Base-by-base conservation (phyloP, 805 yeast species). In the Ogataea nonfermentans region DNA sequence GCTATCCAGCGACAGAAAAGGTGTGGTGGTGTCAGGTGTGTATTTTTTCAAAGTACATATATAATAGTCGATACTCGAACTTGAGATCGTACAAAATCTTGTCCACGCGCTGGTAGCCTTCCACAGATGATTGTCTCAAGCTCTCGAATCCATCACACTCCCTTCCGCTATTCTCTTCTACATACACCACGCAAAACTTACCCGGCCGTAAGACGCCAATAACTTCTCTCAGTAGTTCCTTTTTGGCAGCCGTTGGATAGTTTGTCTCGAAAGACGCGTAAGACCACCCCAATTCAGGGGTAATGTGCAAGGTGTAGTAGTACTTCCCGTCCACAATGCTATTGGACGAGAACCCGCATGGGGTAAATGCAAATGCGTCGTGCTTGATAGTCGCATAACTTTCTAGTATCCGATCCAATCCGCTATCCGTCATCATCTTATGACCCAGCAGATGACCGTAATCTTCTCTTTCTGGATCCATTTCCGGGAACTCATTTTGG, bases 221-320 rank as follows among this genome's bases (percentile, higher is more conserved):
- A 2, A 89, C 82, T 27, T 74, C 75, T 29, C 64, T 49, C 46
- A 86, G 61, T 8, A 87, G 79, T n/a, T 72, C 73, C 23, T 71
- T 57, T 52, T 81, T 76, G 47, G 70, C 63, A 26, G 68, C 66
- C 10, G 59, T 51, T 6, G 84, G 81, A 28, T 80, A 86, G 61
- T 87, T 91, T 14, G 96, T 80, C 61, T 93, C 98, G 62, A 93
- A 93, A 8, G 95, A 85, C 4, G 98, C 98, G 63, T 91, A 91
- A 4, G 96, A 87, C 88, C 95, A 91, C 25, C 91, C 95, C 15
- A 70, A 60, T 59, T 93, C 98, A 0, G 98, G 98, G 0, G 99
- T 93, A 29, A 93, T 85, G 59, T 93, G 98, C 43, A 90, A 70
- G 7, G 97, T 91, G 60, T 81, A 84, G 51, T 71, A 63, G 56